A percentile compares a stretch with the other conserved stretches of the same genome.
Evolutionary conservation across 257 asterid species (phyloP).

Genomic region (Solanum pimpinellifolium): DNA sequence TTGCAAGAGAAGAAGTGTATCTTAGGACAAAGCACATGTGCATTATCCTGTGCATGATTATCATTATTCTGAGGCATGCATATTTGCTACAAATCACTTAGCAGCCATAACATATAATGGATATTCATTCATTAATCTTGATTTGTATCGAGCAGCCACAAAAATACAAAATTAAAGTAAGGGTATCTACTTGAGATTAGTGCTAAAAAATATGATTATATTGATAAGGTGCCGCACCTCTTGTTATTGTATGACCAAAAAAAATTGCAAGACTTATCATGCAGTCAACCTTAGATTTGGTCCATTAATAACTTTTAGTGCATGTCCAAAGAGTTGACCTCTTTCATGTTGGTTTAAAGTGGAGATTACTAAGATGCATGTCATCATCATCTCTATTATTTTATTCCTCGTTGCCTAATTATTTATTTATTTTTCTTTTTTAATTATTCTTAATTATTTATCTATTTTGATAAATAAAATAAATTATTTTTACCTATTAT

Average conservation of each 20-base stretch:
- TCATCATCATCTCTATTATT: not conserved
- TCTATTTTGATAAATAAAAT: no score
- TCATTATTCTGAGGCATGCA: not conserved
- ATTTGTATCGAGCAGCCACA: not conserved
- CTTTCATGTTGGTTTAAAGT: no score
- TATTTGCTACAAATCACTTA: not conserved
- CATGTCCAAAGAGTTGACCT: not conserved
- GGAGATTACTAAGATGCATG: not conserved
- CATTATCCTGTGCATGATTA: not conserved
- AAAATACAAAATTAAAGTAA: not conserved
- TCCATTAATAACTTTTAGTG: not conserved
- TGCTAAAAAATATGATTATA: not conserved
- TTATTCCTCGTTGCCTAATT: no score
- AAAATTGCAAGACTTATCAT: not conserved
- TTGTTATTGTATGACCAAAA: not conserved
- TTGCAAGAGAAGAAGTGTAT: not conserved
- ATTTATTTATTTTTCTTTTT: no score
- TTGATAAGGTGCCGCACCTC: not conserved
- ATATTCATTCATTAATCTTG: not conserved
- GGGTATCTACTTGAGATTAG: not conserved
- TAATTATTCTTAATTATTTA: no score
- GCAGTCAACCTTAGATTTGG: not conserved
- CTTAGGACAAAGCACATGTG: not conserved
- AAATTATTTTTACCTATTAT: no score
- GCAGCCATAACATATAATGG: not conserved